These are phyloP conservation scores for Hanseniaspora lindneri DNA, from an alignment of 805 yeast genomes.

Conservation along the genomic window DNA sequence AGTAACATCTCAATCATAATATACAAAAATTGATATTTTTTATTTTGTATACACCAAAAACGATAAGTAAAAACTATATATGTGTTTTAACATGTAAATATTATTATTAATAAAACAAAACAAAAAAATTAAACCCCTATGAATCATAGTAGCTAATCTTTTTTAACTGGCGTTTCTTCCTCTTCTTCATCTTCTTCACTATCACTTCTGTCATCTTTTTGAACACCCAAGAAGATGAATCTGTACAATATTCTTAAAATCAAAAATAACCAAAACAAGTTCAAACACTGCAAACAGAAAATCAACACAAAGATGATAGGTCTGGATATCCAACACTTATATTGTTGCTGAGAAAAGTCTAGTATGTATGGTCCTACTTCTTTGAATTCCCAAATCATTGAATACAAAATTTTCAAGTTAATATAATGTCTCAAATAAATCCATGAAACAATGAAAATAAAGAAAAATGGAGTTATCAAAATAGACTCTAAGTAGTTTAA, in stretches of 20 bases:
- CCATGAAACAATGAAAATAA: conserved; percentile 66
- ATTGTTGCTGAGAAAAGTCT: conserved; percentile 82
- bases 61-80: too few species aligned
- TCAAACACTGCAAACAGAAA: conserved; percentile 71
- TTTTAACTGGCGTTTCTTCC: conserved; percentile 22
- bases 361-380: conserved; percentile 73
- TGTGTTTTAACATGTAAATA: not conserved
- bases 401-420: conserved; percentile 70
- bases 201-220: conserved; percentile 78
- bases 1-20: too few species aligned
- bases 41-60: too few species aligned
- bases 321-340: conserved; percentile 92
- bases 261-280: conserved; percentile 75
- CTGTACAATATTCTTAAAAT: conserved; percentile 69
- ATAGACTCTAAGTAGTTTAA: conserved; percentile 69
- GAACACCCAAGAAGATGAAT: conserved; percentile 45
- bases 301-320: conserved; percentile 74
- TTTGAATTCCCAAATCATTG: conserved; percentile 72
- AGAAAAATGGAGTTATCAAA: conserved; percentile 51
- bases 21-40: too few species aligned
- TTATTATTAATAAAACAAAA: too few species aligned
- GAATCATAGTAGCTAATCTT: not conserved
- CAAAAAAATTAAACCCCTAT: not conserved
- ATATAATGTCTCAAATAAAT: conserved; percentile 77
- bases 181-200: conserved; percentile 51